Evolutionary conservation across 78 protist genomes (phyloP).

Genomic region (Tieghemostelium lacteum): DNA sequence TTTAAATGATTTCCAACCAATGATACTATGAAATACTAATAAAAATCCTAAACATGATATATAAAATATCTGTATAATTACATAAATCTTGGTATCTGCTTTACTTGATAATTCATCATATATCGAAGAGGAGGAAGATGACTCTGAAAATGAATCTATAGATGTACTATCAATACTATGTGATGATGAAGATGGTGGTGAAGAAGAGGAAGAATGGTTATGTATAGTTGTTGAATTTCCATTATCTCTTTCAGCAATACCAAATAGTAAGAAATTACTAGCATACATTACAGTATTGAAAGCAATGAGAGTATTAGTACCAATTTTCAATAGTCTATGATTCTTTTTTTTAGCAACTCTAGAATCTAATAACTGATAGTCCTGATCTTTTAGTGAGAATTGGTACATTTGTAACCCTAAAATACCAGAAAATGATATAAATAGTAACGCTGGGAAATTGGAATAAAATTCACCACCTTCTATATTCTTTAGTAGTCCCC

Average conservation of each 20-base stretch:
- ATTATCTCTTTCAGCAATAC: conserved; percentile 9
- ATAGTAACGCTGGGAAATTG: conserved; percentile 32
- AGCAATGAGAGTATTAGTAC: conserved; percentile 20
- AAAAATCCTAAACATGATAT: conserved; percentile 6
- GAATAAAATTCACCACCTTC: conserved; percentile 39
- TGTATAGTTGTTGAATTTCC: no score
- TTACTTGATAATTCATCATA: neutral
- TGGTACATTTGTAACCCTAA: conserved; percentile 39
- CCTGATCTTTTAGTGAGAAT: conserved; percentile 17
- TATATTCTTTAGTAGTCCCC: conserved; percentile 8
- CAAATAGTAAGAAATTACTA: conserved; percentile 40
- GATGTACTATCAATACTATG: neutral
- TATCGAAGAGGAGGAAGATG: neutral
- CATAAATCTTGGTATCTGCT: neutral
- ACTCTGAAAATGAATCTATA: neutral
- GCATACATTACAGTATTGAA: conserved; percentile 17
- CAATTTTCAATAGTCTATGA: conserved; percentile 2
- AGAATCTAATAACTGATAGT: conserved; percentile 12
- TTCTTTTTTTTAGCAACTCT: neutral
- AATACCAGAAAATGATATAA: conserved; percentile 34
- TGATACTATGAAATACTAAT: neutral
- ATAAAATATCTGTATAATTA: conserved; percentile 27
- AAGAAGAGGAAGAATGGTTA: no score
- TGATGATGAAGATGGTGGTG: neutral
- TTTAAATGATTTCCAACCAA: conserved; percentile 38